These are phyloP conservation scores for Fusarium cyanostomum DNA, from an alignment of 2,329 filamentous ascomycete species.

Conservation along the genomic window DNA sequence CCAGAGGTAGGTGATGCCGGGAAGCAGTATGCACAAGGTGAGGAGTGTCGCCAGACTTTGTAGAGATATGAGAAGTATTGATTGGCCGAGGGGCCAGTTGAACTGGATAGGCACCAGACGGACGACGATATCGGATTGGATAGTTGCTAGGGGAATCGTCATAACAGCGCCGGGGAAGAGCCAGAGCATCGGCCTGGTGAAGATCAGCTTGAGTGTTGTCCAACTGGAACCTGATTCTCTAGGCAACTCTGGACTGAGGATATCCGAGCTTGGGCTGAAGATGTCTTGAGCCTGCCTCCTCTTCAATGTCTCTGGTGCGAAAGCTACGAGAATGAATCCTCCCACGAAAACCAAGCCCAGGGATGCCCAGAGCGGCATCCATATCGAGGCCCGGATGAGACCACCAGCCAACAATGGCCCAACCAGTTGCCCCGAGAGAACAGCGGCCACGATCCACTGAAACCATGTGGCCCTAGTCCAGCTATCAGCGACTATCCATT, in stretches of 20 bases:
- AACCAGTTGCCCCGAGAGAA: constrained; percentile 34
- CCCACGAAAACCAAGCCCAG: constrained; percentile 28
- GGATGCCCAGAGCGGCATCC: constrained; percentile 35
- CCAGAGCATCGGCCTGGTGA: constrained; percentile 32
- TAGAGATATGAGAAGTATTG: constrained; percentile 38
- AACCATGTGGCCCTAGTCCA: constrained; percentile 37
- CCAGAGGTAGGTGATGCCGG: constrained; percentile 21
- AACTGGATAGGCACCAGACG: constrained; percentile 43
- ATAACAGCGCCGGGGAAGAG: constrained; percentile 40
- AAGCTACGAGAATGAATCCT: constrained; percentile 22
- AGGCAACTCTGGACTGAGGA: background rate
- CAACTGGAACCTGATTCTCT: background rate
- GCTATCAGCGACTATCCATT: background rate
- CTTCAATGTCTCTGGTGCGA: constrained; percentile 38
- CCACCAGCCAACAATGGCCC: constrained; percentile 28
- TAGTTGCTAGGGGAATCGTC: constrained; percentile 32
- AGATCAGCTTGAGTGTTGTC: constrained; percentile 20
- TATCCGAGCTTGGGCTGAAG: background rate
- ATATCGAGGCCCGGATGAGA: constrained; percentile 31
- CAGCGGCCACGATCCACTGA: constrained; percentile 37
- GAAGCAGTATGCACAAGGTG: constrained; percentile 38
- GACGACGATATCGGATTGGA: constrained; percentile 36
- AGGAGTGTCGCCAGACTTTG: constrained; percentile 35
- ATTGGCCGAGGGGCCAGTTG: constrained; percentile 32
- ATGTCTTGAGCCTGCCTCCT: background rate